A percentile compares a stretch with the other conserved stretches of the same genome.
Evolutionary conservation across 148 eudicot species (phyloP).

Genomic region (Talinum fruticosum): DNA sequence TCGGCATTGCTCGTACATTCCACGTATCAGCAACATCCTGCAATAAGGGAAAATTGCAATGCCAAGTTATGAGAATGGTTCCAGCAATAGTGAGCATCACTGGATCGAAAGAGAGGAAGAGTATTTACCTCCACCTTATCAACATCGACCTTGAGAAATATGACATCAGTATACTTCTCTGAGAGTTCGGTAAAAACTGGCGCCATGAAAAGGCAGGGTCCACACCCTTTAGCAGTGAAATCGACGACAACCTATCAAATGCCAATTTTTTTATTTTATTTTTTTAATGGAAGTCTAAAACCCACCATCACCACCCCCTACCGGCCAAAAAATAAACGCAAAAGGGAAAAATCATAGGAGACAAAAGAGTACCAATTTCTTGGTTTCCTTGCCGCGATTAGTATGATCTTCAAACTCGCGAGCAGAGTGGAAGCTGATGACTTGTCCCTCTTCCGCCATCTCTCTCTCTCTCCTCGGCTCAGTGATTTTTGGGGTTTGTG

Average conservation of each 20-base stretch:
- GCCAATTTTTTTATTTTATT: no score
- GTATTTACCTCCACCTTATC: conserved; percentile 42
- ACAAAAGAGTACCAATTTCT: neutral
- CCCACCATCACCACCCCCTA: no score
- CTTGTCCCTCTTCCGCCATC: conserved; percentile 3
- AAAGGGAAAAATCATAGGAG: neutral
- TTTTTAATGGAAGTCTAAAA: no score
- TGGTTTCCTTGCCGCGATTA: neutral
- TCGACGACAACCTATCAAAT: conserved; percentile 49
- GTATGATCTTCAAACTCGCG: neutral
- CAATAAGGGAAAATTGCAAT: neutral
- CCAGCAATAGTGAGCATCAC: neutral
- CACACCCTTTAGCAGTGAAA: conserved; percentile 70
- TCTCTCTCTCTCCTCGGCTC: neutral
- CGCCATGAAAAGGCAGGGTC: conserved; percentile 58
- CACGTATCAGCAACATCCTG: conserved; percentile 52
- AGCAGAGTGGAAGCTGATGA: neutral
- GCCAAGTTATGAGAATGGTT: neutral
- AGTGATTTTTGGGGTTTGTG: neutral
- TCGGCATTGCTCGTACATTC: conserved; percentile 62
- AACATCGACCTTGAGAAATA: conserved; percentile 61
- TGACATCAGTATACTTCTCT: conserved; percentile 38
- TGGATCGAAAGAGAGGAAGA: neutral
- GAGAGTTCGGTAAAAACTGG: conserved; percentile 52
- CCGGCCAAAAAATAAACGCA: neutral